Evolutionary conservation across 202 grass and related monocot species (phyloP), one percentile per base, ranked within the genome.

Genomic region (Dendrocalamus latiflorus): DNA sequence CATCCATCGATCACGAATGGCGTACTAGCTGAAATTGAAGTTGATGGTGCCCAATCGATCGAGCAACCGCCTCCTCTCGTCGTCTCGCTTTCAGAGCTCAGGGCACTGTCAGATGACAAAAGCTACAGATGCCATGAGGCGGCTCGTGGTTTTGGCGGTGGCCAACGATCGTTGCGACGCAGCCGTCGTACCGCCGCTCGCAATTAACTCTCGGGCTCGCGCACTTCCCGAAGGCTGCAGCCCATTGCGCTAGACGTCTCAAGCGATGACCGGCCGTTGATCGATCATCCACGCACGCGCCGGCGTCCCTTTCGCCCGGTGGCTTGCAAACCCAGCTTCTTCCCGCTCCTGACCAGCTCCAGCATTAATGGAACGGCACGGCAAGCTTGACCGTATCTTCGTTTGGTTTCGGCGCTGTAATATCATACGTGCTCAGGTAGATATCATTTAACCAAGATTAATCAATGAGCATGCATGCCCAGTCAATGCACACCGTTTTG

Each of bases 111-210:
- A 59, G 56, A 59, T 26, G 58, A 1, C 13, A 4, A 13, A 11
- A 24, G 54, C 54, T 22, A 13, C 26, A 62, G 13, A 16, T 15
- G 1, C 60, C 60, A 18, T 18, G 60, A 64, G 60, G 17, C 13
- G 26, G 26, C 9, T 70, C 38, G 51, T 20, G 48, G 50, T 20
- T 42, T 25, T 59, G 56, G 56, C 51, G 20, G 22, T 12, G 56
- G 22, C 58, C 13, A 15, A 3, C 25, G 25, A 28, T 61, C 39
- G 72, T 84, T 84, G 82, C 72, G 65, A 85, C 42, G 65, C 65
- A 18, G 74, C 74, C 73, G 83, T 85, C 83, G 65, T 75, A 71
- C 83, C 65, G 54, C 54, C 65, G 65, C 74, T 8, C 54, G 74
- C 64, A 5, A 70, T 84, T 30, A 30, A 30, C 30, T 30, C 30